Percentiles rank a stretch among this genome's conserved stretches.
These are phyloP conservation scores for Monosporozyma servazzii DNA, from an alignment of 805 yeast species.

Conservation along the genomic window DNA sequence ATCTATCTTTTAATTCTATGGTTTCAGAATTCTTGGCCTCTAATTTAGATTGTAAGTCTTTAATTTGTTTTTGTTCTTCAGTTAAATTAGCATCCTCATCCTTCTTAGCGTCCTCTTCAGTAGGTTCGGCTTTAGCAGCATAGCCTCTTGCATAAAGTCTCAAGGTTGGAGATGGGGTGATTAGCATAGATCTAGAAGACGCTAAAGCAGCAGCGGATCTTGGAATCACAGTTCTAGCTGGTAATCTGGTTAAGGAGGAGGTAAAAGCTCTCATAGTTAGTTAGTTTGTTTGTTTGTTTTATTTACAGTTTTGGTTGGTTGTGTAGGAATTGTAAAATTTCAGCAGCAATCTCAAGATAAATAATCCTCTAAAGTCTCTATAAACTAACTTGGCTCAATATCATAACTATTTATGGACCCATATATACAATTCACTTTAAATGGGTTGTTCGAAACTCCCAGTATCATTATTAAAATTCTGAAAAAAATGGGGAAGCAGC, in stretches of 20 bases:
- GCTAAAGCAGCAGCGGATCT: constrained; percentile 1
- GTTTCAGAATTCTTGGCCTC: constrained; percentile 59
- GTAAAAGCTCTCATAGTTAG: constrained; percentile 5
- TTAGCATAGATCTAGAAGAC: not conserved
- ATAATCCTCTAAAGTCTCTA: not conserved
- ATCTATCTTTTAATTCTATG: constrained; percentile 75
- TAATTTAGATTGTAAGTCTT: constrained; percentile 43
- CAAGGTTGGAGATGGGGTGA: not conserved
- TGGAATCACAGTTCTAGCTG: constrained; percentile 1
- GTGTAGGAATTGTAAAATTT: not conserved
- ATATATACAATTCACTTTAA: not conserved
- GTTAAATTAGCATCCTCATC: constrained; percentile 13
- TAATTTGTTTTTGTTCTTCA: constrained; percentile 22
- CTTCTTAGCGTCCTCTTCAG: constrained; percentile 12
- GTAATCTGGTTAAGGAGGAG: not conserved
- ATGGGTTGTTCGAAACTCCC: not conserved
- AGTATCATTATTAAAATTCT: not conserved
- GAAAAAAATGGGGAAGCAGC: not conserved
- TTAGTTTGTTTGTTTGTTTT: not conserved
- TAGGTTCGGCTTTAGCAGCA: constrained; percentile 17
- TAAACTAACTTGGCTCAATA: too few species aligned
- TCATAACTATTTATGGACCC: too few species aligned
- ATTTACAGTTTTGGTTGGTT: not conserved
- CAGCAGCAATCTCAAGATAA: not conserved
- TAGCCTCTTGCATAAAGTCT: constrained; percentile 16